Conservation (phyloP, 805 yeast genomes). For the Starmerella vaccinii region DNA sequence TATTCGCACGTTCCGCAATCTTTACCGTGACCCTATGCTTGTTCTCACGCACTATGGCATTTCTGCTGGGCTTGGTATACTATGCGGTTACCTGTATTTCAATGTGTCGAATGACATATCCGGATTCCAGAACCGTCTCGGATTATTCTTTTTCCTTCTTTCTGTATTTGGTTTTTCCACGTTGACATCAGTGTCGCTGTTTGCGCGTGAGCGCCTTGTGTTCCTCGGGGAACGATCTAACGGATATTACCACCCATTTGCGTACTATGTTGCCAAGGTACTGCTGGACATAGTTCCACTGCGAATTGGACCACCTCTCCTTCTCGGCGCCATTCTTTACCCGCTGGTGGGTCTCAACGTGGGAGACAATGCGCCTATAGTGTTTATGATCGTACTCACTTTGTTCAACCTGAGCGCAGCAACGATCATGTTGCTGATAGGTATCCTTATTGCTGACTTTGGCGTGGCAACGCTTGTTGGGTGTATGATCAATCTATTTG, state of each 20-base stretch:
- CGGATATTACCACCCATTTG: conserved; percentile 79
- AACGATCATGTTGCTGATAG: conserved; percentile 73
- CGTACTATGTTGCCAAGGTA: conserved; percentile 77
- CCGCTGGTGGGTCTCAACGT: conserved; percentile 83
- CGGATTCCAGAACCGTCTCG: conserved; percentile 93
- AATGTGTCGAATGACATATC: conserved; percentile 78
- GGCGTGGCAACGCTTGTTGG: conserved; percentile 88
- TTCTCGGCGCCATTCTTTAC: conserved; percentile 68
- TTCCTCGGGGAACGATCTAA: conserved; percentile 90
- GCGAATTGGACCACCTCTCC: conserved; percentile 82
- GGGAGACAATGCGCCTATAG: conserved; percentile 62
- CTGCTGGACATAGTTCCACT: conserved; percentile 87
- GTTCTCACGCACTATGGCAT: conserved; percentile 73
- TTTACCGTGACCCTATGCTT: conserved; percentile 86
- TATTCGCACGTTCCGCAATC: conserved; percentile 80
- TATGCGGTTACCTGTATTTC: conserved; percentile 80
- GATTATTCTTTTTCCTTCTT: conserved; percentile 80
- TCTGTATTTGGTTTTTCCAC: conserved; percentile 93
- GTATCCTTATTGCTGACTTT: conserved; percentile 76
- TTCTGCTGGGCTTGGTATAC: conserved; percentile 64
- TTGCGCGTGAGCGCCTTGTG: conserved; percentile 77
- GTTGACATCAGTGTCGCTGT: conserved; percentile 80
- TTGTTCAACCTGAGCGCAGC: conserved; percentile 82
- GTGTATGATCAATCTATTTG: conserved; percentile 70
- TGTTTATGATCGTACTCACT: conserved; percentile 58